A percentile compares a stretch with the other conserved stretches of the same genome.
Evolutionary conservation across 1,284 basidiomycete genomes (phyloP).

Genomic region (Ceraceosorus guamensis): DNA sequence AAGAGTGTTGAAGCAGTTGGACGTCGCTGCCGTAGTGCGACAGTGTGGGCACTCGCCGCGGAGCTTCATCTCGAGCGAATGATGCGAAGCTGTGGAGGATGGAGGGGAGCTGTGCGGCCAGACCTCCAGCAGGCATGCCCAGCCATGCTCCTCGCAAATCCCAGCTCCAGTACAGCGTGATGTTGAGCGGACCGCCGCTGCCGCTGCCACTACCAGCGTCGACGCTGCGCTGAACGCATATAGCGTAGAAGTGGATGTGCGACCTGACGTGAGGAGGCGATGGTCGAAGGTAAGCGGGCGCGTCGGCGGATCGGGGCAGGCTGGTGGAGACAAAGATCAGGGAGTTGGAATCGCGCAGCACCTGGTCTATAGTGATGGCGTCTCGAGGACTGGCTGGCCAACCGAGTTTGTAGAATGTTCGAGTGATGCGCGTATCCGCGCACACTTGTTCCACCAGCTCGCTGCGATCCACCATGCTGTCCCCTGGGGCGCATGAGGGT

Average conservation of each 20-base stretch:
- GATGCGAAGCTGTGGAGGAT: too few relatives aligned
- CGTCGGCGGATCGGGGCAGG: conserved; percentile 82
- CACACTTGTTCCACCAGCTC: conserved; percentile 79
- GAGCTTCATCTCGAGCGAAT: too few relatives aligned
- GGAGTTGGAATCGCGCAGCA: conserved; percentile 51
- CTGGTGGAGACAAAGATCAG: conserved; percentile 90
- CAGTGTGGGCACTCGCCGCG: too few relatives aligned
- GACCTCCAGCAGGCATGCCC: conserved; percentile 37
- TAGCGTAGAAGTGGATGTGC: conserved; percentile 76
- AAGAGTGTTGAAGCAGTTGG: conserved; percentile 66
- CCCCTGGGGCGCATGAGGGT: conserved; percentile 58
- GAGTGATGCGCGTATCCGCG: conserved; percentile 71
- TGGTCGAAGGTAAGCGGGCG: conserved; percentile 85
- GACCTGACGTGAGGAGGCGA: conserved; percentile 92
- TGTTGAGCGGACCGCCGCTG: conserved; percentile 30
- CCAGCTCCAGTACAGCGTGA: conserved; percentile 93
- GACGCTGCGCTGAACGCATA: conserved; percentile 70
- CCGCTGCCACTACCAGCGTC: not conserved
- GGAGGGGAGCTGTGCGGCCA: conserved; percentile 62
- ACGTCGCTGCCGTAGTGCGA: conserved; percentile 74
- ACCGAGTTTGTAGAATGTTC: conserved; percentile 82
- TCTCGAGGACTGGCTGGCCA: conserved; percentile 77
- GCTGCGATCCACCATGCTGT: conserved; percentile 79
- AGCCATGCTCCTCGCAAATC: conserved; percentile 79
- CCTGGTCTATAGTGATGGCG: conserved; percentile 22